phyloP scores from a whole-genome alignment of 164 flowering plant genomes.

The Tetrastigma voinierianum region DNA sequence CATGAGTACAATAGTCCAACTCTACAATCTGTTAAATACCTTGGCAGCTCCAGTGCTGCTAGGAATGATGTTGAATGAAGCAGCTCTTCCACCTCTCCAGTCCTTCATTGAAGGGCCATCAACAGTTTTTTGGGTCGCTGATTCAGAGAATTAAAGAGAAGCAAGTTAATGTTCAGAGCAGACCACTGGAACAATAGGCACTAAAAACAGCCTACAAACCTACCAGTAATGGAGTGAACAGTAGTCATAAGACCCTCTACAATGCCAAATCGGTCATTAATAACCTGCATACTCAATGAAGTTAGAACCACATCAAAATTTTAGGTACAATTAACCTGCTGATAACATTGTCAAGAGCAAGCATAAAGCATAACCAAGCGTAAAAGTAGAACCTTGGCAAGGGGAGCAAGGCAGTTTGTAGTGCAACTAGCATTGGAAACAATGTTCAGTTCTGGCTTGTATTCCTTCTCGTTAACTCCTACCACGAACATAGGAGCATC shows the following conservation, averaged over 20 bases:
- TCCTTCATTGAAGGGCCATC: slow-evolving; percentile 54
- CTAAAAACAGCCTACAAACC: not conserved
- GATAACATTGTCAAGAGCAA: not conserved
- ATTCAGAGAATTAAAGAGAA: not conserved
- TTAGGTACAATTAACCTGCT: not conserved
- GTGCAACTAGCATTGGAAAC: slow-evolving; percentile 66
- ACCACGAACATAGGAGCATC: slow-evolving; percentile 60
- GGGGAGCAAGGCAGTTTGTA: slow-evolving; percentile 62
- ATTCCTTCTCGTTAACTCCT: slow-evolving; percentile 52
- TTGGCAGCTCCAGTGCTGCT: slow-evolving; percentile 62
- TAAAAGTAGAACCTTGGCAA: slow-evolving; percentile 39
- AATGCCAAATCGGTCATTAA: slow-evolving; percentile 45
- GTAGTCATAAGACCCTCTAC: slow-evolving; percentile 58
- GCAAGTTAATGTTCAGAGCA: not conserved
- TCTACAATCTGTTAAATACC: slow-evolving; percentile 72
- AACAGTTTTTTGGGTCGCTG: slow-evolving; percentile 51
- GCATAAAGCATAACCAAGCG: not conserved
- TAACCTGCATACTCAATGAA: slow-evolving; percentile 25
- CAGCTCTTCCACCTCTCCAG: slow-evolving; percentile 66
- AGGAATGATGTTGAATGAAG: slow-evolving; percentile 55
- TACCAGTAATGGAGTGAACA: slow-evolving; percentile 40
- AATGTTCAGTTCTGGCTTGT: slow-evolving; percentile 42
- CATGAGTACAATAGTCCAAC: not conserved
- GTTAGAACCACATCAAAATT: not conserved
- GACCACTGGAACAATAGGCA: not conserved